These are phyloP conservation scores for Ophiostoma tasmaniense DNA, from an alignment of 2,329 filamentous ascomycete species.

Conservation along the genomic window DNA sequence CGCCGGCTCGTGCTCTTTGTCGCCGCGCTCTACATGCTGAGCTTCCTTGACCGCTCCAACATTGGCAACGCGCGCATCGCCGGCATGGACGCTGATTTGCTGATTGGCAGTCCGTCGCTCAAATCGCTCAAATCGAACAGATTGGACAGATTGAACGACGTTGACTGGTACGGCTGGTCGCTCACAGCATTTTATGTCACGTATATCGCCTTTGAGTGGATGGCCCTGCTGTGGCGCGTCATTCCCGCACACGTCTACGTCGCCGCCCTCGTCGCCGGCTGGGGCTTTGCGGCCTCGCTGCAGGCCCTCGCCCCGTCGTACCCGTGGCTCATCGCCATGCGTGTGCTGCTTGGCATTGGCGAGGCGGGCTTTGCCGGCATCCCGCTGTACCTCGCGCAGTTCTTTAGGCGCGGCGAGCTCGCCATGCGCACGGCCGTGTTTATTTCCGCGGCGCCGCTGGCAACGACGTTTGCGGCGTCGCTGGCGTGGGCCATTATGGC, in stretches of 20 bases:
- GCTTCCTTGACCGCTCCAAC: conserved; percentile 77
- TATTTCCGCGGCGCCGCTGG: conserved; percentile 74
- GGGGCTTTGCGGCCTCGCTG: conserved; percentile 70
- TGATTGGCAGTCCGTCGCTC: conserved; percentile 29
- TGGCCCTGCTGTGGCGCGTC: conserved; percentile 53
- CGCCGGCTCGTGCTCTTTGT: conserved; percentile 70
- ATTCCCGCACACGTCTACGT: conserved; percentile 54
- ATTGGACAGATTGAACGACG: not conserved
- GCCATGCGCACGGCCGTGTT: conserved; percentile 81
- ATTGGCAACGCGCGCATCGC: conserved; percentile 57
- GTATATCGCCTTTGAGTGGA: conserved; percentile 58
- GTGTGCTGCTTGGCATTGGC: conserved; percentile 51
- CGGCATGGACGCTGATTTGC: conserved; percentile 54
- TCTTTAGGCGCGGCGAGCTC: conserved; percentile 60
- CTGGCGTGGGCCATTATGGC: conserved; percentile 72
- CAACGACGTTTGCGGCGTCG: conserved; percentile 71
- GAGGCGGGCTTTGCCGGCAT: conserved; percentile 59
- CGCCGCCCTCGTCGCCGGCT: conserved; percentile 58
- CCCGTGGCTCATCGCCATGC: conserved; percentile 46
- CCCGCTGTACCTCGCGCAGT: conserved; percentile 57
- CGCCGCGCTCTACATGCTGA: conserved; percentile 72
- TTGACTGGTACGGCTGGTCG: conserved; percentile 47
- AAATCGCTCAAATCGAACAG: too few relatives aligned
- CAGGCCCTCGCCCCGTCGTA: conserved; percentile 61
- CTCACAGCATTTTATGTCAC: conserved; percentile 54